phyloP scores from a whole-genome alignment of 306 rosid species.

The Comarum palustre region DNA sequence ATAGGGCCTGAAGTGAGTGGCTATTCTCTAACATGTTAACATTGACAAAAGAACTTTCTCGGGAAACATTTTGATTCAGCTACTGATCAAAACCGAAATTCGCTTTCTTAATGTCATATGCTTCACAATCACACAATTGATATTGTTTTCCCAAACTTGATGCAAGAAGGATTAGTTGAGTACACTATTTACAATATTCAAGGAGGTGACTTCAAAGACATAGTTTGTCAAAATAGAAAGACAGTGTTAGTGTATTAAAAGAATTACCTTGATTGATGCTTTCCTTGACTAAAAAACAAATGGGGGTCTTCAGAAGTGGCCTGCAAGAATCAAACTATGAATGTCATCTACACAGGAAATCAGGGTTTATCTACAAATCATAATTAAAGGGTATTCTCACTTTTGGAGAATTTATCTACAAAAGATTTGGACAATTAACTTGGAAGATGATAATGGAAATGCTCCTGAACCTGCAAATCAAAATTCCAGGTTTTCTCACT shows the following conservation, averaged over 20 bases:
- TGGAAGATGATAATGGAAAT: too few species aligned
- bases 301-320: not conserved
- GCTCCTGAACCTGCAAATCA: too few species aligned
- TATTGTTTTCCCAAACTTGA: not conserved
- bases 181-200: not conserved
- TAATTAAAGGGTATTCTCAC: too few species aligned
- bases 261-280: not conserved
- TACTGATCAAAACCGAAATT: not conserved
- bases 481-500: too few species aligned
- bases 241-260: not conserved
- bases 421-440: too few species aligned
- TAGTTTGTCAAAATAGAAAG: not conserved
- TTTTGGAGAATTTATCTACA: too few species aligned
- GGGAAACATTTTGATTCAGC: not conserved
- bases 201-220: conserved; percentile 3
- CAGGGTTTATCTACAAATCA: not conserved
- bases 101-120: not conserved
- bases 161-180: not conserved
- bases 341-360: not conserved
- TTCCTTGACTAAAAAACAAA: not conserved
- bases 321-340: conserved; percentile 9
- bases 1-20: not conserved
- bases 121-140: not conserved
- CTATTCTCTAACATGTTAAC: not conserved
- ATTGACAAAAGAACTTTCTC: not conserved